Evolutionary conservation across 2,329 filamentous ascomycete species (phyloP).

Genomic region (Botryotinia convoluta): DNA sequence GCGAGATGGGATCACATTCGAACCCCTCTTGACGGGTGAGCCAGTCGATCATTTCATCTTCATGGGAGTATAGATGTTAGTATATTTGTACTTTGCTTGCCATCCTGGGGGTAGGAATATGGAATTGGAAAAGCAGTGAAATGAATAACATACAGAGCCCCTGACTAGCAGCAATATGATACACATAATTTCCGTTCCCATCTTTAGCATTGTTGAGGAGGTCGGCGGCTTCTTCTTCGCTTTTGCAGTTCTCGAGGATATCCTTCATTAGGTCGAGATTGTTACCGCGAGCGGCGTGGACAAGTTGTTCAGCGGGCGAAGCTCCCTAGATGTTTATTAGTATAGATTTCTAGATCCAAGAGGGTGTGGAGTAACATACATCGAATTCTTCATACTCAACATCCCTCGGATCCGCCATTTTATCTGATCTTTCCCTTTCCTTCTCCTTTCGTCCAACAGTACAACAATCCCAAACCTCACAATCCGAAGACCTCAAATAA

Average conservation of each 20-base stretch:
- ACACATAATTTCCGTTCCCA: conserved; percentile 80
- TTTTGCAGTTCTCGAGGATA: too few relatives aligned
- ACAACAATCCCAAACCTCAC: neutral
- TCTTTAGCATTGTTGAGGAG: conserved; percentile 86
- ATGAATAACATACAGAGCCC: conserved; percentile 38
- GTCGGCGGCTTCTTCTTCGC: conserved; percentile 59
- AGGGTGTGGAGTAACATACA: too few relatives aligned
- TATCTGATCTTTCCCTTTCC: neutral
- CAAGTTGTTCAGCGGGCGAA: too few relatives aligned
- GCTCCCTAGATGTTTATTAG: too few relatives aligned
- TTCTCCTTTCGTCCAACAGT: neutral
- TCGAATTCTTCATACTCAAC: conserved; percentile 14
- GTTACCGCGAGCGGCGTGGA: too few relatives aligned
- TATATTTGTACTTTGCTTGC: too few relatives aligned
- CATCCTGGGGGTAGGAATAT: too few relatives aligned
- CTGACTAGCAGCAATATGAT: conserved; percentile 82
- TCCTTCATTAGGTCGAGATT: too few relatives aligned
- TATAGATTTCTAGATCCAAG: too few relatives aligned
- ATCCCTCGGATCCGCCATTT: conserved; percentile 18
- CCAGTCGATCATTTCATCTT: too few relatives aligned
- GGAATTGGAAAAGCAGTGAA: too few relatives aligned
- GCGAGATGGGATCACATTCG: conserved; percentile 19
- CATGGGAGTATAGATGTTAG: too few relatives aligned
- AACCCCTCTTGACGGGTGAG: conserved; percentile 46
- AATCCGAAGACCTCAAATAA: neutral